Evolutionary conservation across 208 protist genomes (phyloP).

Genomic region (Naegleria lovaniensis): DNA sequence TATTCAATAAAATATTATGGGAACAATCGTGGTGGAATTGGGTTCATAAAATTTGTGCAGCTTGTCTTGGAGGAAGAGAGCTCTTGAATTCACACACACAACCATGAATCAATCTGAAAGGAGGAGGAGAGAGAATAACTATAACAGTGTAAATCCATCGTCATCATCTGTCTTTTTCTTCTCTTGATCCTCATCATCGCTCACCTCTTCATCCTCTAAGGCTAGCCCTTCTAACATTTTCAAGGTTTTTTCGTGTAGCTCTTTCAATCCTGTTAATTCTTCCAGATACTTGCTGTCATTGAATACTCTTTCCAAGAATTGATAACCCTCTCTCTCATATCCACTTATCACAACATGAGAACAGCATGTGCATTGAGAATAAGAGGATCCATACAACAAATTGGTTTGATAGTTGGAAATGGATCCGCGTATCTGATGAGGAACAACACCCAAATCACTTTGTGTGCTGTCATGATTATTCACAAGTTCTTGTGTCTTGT

Average conservation of each 20-base stretch:
- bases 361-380: constrained; percentile 80
- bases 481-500: constrained; percentile 1
- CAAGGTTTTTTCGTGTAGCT: background rate
- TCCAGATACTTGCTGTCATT: constrained; percentile 66
- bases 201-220: background rate
- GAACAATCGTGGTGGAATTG: no score
- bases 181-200: background rate
- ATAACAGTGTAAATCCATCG: background rate
- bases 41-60: no score
- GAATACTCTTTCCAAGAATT: constrained; percentile 80
- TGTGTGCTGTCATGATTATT: constrained; percentile 28
- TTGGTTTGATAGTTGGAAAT: background rate
- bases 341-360: constrained; percentile 61
- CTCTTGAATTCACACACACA: no score
- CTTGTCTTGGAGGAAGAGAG: no score
- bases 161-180: background rate
- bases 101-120: no score
- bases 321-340: constrained; percentile 61
- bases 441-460: constrained; percentile 60
- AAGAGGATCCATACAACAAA: background rate
- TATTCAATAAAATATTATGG: background rate
- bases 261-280: constrained; percentile 1
- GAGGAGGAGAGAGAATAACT: no score
- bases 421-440: constrained; percentile 61
- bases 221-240: background rate